Conservation (phyloP, 2,329 filamentous ascomycete species). For the Pseudogymnoascus sp. region DNA sequence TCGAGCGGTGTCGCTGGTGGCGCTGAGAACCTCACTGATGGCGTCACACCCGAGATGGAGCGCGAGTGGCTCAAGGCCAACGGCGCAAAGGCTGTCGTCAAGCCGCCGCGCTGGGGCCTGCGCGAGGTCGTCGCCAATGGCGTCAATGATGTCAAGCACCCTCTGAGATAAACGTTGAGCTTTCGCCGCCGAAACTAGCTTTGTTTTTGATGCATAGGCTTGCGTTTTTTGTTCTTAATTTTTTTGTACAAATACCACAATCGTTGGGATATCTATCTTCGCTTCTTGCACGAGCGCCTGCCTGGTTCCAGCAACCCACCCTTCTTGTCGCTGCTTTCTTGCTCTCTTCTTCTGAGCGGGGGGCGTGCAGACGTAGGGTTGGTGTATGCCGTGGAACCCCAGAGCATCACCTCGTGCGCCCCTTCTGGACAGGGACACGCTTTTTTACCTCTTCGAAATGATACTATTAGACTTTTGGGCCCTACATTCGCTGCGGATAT, state of each 20-base stretch:
- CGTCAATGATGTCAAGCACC: slow-evolving; percentile 58
- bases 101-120: slow-evolving; percentile 57
- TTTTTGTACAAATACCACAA: not conserved
- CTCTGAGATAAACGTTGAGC: slow-evolving; percentile 40
- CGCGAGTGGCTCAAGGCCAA: slow-evolving; percentile 54
- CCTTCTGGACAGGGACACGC: not conserved
- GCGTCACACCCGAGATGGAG: slow-evolving; percentile 63
- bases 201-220: not conserved
- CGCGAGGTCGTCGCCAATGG: slow-evolving; percentile 64
- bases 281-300: not conserved
- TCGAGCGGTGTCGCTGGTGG: slow-evolving; percentile 93
- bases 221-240: not conserved
- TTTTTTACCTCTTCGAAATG: not conserved
- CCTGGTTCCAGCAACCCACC: not conserved
- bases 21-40: slow-evolving; percentile 64
- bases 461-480: not conserved
- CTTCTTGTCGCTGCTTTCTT: not conserved
- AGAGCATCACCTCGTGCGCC: not conserved
- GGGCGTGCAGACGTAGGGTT: not conserved
- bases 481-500: not conserved
- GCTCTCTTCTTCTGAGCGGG: not conserved
- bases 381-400: not conserved
- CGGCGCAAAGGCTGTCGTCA: slow-evolving; percentile 40
- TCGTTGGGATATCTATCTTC: not conserved
- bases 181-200: not conserved